These are phyloP conservation scores for Malus orientalis DNA, from an alignment of 306 rosid genomes.

Conservation along the genomic window DNA sequence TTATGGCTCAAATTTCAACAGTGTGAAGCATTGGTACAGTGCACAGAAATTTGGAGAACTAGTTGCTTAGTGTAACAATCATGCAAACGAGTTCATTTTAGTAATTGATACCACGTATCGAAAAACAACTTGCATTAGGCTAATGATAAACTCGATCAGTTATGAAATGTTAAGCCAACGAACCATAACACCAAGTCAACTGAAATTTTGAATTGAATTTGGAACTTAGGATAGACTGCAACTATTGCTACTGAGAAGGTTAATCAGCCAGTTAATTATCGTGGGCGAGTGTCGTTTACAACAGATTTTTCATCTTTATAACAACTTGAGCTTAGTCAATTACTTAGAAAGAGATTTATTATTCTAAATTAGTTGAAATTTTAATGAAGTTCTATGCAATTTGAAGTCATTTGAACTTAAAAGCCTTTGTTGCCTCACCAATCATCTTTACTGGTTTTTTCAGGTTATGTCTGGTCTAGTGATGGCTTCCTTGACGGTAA, in stretches of 20 bases:
- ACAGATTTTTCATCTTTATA: background rate
- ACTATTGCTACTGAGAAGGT: background rate
- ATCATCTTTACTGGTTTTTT: background rate
- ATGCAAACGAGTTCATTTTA: background rate
- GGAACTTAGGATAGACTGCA: background rate
- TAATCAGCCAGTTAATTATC: background rate
- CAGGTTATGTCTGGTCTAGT: constrained; percentile 51
- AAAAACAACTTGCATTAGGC: background rate
- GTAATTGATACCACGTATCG: background rate
- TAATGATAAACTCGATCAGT: background rate
- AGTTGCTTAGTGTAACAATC: background rate
- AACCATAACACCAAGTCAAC: background rate
- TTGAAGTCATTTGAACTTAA: background rate
- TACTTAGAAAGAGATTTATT: background rate
- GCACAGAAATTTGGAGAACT: background rate
- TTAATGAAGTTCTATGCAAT: background rate
- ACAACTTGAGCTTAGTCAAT: background rate
- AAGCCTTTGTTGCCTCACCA: background rate
- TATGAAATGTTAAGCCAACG: background rate
- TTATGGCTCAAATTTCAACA: background rate
- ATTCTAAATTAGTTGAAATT: background rate
- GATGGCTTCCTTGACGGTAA: constrained; percentile 43
- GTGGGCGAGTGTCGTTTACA: background rate
- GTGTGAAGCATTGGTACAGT: background rate
- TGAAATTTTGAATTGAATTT: background rate